Conservation (phyloP, 257 asterid genomes). For the Scutellaria barbata region DNA sequence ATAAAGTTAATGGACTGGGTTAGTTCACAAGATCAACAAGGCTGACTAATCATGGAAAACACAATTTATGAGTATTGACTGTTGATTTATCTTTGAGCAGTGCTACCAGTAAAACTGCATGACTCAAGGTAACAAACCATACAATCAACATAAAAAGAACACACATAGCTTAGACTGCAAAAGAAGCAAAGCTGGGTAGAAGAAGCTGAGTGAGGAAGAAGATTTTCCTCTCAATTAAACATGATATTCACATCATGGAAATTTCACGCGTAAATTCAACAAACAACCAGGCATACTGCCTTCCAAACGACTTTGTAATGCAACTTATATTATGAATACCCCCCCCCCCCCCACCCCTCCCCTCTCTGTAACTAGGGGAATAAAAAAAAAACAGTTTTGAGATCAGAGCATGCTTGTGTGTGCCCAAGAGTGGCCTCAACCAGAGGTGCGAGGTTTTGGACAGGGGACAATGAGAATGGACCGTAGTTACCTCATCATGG, state of each 20-base stretch:
- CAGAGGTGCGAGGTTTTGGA: no score
- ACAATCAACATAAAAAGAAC: background rate
- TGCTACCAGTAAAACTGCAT: background rate
- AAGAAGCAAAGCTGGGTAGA: background rate
- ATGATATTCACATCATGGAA: background rate
- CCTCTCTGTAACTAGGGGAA: no score
- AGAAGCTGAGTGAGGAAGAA: background rate
- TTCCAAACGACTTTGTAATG: no score
- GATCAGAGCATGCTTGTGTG: no score
- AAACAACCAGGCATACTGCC: background rate
- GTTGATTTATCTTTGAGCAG: background rate
- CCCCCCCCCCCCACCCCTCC: no score
- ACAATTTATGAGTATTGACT: conserved; percentile 1
- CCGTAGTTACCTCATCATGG: no score
- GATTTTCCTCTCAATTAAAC: background rate
- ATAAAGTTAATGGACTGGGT: background rate
- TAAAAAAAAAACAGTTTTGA: no score
- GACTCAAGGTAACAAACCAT: background rate
- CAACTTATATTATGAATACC: no score
- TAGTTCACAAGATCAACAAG: conserved; percentile 1
- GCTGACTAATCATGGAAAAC: background rate
- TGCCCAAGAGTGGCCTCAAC: no score
- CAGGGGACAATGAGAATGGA: no score
- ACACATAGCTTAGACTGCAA: background rate
- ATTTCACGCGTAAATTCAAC: background rate